Conservation (phyloP, 441 rosid genomes). For the Isatis lusitanica region DNA sequence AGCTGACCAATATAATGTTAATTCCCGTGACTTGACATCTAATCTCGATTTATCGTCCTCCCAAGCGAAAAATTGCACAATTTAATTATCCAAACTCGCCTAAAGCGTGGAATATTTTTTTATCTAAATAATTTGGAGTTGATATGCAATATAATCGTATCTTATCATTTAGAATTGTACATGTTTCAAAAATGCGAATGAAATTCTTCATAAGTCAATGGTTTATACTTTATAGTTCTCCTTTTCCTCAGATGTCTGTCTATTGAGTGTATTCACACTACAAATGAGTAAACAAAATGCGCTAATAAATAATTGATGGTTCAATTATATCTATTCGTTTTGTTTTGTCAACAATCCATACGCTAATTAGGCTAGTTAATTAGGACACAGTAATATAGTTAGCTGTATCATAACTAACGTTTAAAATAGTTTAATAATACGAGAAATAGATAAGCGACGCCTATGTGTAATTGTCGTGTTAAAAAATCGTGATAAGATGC, state of each 20-base stretch:
- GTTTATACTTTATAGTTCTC: neutral
- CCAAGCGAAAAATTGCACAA: neutral
- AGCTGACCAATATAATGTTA: constrained; percentile 16
- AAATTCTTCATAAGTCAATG: neutral
- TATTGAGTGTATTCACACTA: neutral
- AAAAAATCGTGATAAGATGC: constrained; percentile 30
- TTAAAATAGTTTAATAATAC: neutral
- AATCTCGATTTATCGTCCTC: constrained; percentile 6
- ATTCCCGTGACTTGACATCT: constrained; percentile 22
- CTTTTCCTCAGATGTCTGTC: neutral
- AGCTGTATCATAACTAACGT: constrained; percentile 19
- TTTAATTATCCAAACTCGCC: neutral
- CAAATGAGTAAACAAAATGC: neutral
- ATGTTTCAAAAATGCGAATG: neutral
- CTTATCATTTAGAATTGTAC: neutral
- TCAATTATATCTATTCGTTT: neutral
- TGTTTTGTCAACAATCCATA: neutral
- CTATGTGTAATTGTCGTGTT: constrained; percentile 3
- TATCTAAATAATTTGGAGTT: neutral
- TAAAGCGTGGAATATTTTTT: neutral
- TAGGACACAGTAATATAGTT: neutral
- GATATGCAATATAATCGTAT: neutral
- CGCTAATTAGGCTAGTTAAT: neutral
- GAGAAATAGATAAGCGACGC: constrained; percentile 28
- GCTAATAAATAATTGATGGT: neutral